A percentile compares a stretch with the other conserved stretches of the same genome.
Evolutionary conservation across 2,329 filamentous ascomycete genomes (phyloP).

Genomic region (Colletotrichum coccodes): DNA sequence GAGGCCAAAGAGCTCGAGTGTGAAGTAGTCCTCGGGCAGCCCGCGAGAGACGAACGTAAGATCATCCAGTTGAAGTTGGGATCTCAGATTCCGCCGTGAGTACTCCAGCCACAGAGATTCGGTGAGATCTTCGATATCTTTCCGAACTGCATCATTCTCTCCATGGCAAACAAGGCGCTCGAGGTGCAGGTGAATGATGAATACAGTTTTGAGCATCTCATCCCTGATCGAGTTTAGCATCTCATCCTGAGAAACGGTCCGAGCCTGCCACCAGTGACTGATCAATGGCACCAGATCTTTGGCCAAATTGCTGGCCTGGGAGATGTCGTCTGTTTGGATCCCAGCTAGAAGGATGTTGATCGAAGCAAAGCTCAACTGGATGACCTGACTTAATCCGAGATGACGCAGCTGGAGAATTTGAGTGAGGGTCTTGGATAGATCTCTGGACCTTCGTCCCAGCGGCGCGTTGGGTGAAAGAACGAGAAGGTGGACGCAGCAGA

Average conservation of each 20-base stretch:
- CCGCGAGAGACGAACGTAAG: slow-evolving; percentile 66
- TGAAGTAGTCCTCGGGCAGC: slow-evolving; percentile 56
- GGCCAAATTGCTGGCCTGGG: slow-evolving; percentile 69
- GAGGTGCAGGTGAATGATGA: slow-evolving; percentile 72
- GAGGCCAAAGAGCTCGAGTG: slow-evolving; percentile 62
- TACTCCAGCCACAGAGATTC: slow-evolving; percentile 85
- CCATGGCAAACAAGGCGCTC: slow-evolving; percentile 63
- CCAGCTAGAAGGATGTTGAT: slow-evolving; percentile 77
- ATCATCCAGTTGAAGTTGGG: slow-evolving; percentile 82
- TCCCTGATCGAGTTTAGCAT: slow-evolving; percentile 74
- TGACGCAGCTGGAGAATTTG: slow-evolving; percentile 70
- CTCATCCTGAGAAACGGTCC: slow-evolving; percentile 69
- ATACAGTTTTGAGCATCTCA: slow-evolving; percentile 80
- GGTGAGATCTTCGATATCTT: slow-evolving; percentile 70
- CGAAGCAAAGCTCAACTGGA: slow-evolving; percentile 78
- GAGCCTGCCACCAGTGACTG: slow-evolving; percentile 81
- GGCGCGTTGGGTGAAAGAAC: slow-evolving; percentile 76
- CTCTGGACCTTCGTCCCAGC: slow-evolving; percentile 63
- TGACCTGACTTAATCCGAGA: slow-evolving; percentile 69
- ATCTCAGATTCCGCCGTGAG: slow-evolving; percentile 73
- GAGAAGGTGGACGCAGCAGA: slow-evolving; percentile 74
- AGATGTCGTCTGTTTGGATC: slow-evolving; percentile 74
- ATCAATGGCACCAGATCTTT: slow-evolving; percentile 76
- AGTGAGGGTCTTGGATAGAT: slow-evolving; percentile 66
- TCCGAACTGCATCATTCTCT: slow-evolving; percentile 50